Conservation (phyloP, 2,329 filamentous ascomycete species). For the Podosphaera xanthii region DNA sequence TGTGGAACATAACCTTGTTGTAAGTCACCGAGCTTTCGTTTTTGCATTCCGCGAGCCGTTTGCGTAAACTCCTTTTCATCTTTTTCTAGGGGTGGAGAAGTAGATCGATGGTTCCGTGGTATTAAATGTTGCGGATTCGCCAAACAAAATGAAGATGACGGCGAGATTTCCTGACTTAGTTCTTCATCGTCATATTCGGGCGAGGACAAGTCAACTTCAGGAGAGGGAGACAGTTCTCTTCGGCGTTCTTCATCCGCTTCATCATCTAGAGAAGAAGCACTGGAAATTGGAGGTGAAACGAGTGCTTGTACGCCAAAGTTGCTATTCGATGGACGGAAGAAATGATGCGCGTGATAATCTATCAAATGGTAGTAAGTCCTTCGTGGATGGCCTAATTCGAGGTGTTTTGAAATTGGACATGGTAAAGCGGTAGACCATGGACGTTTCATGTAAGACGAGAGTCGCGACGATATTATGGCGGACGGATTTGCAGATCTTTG, state of each 20-base stretch:
- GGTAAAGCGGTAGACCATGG: constrained; percentile 54
- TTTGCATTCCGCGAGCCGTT: constrained; percentile 60
- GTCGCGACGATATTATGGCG: constrained; percentile 80
- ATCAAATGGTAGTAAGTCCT: constrained; percentile 94
- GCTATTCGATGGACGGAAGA: constrained; percentile 39
- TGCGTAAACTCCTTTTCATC: constrained; percentile 95
- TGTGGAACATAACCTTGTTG: constrained; percentile 27
- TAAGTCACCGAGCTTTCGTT: constrained; percentile 31
- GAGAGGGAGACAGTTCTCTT: constrained; percentile 63
- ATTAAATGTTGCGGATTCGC: constrained; percentile 23
- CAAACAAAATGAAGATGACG: constrained; percentile 40
- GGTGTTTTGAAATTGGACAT: constrained; percentile 79
- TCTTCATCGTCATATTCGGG: constrained; percentile 63
- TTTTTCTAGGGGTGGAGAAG: constrained; percentile 72
- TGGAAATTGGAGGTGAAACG: constrained; percentile 68
- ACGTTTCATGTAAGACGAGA: constrained; percentile 77
- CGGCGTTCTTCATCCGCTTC: constrained; percentile 45
- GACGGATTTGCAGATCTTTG: constrained; percentile 80
- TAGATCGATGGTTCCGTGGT: constrained; percentile 42
- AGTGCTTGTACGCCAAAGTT: constrained; percentile 32
- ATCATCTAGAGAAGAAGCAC: constrained; percentile 41
- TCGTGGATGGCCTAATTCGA: constrained; percentile 77
- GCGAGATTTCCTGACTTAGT: constrained; percentile 24
- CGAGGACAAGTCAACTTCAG: constrained; percentile 76
- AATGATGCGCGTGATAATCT: constrained; percentile 60